Evolutionary conservation across 169 alveolate genomes (phyloP).

Genomic region (Plasmodium falciparum): DNA sequence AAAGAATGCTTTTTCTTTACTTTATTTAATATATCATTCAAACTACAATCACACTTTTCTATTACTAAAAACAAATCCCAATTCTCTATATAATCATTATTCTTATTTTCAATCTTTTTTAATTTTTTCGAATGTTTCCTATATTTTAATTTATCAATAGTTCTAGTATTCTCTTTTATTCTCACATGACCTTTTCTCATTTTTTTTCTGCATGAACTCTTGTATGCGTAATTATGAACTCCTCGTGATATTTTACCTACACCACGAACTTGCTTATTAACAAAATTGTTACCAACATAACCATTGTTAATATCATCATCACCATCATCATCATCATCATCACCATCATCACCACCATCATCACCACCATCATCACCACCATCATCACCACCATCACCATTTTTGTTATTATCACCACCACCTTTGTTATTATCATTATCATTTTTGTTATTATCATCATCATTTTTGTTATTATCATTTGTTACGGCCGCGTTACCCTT

Average conservation of each 20-base stretch:
- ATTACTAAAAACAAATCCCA: constrained; percentile 69
- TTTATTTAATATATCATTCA: constrained; percentile 54
- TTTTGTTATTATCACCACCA: no score
- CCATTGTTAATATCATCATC: background rate
- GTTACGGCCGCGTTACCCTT: no score
- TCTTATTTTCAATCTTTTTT: constrained; percentile 55
- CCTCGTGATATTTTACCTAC: no score
- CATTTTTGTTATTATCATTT: no score
- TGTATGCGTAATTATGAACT: background rate
- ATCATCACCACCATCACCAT: no score
- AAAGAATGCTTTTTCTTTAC: constrained; percentile 22
- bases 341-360: no score
- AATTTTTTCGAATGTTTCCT: constrained; percentile 37
- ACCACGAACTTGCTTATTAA: no score
- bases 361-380: no score
- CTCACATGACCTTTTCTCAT: background rate
- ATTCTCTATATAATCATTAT: constrained; percentile 53
- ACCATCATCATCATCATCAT: no score
- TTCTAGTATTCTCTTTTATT: background rate
- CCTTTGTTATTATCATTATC: no score
- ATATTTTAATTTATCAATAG: constrained; percentile 46
- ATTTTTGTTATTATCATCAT: no score
- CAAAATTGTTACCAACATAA: background rate
- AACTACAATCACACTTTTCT: constrained; percentile 71
- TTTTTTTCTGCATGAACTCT: background rate